These are phyloP conservation scores for Populus pruinosa DNA, from an alignment of 345 rosid genomes.

Conservation along the genomic window DNA sequence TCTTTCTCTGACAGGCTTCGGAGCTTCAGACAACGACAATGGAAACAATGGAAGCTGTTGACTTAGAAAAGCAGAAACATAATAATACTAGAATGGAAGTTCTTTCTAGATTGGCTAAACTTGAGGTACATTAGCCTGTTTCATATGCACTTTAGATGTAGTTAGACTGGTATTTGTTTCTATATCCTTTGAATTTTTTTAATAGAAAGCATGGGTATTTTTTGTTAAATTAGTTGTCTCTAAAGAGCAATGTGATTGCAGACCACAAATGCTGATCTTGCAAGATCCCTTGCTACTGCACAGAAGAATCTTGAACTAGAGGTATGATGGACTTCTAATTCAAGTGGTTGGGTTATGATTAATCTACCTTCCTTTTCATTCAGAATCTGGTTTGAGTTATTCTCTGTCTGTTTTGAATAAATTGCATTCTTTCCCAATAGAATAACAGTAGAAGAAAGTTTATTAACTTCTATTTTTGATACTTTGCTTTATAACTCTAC, in stretches of 20 bases:
- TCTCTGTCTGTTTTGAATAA: not conserved
- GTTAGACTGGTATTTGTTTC: slow-evolving; percentile 5
- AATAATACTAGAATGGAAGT: slow-evolving; percentile 95
- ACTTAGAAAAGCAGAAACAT: slow-evolving; percentile 87
- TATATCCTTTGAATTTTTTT: not conserved
- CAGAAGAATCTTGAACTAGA: slow-evolving; percentile 83
- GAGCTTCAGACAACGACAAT: slow-evolving; percentile 87
- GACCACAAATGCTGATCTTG: slow-evolving; percentile 87
- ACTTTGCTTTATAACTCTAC: not conserved
- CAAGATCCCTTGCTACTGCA: slow-evolving; percentile 69
- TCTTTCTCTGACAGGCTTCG: slow-evolving; percentile 58
- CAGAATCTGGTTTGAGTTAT: not conserved
- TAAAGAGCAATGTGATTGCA: slow-evolving; percentile 43
- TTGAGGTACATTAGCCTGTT: slow-evolving; percentile 58
- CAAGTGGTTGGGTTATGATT: slow-evolving; percentile 4
- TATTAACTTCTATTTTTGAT: not conserved
- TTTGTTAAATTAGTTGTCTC: slow-evolving; percentile 15
- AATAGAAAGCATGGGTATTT: slow-evolving; percentile 10
- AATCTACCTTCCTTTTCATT: slow-evolving; percentile 1
- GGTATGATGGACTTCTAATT: slow-evolving; percentile 49
- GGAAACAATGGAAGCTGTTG: slow-evolving; percentile 93
- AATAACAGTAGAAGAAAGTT: not conserved
- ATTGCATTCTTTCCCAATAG: not conserved
- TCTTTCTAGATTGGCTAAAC: slow-evolving; percentile 65
- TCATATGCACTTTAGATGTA: slow-evolving; percentile 7